Base-by-base conservation (phyloP, 495 filamentous ascomycete species). In the Daldinia decipiens region DNA sequence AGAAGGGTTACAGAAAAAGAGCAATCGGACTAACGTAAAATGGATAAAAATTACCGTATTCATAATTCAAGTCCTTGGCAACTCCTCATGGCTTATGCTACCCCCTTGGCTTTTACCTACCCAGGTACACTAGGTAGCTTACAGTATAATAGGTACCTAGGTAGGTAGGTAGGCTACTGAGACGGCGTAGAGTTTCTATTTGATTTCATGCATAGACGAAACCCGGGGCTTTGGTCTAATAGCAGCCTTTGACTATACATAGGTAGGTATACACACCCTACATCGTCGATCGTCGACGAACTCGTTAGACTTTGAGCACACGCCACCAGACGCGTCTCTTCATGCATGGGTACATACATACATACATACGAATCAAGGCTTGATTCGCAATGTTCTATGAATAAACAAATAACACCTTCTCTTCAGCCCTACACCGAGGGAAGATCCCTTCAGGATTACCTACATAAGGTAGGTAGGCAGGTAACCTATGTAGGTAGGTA, bases 71-170 rank as follows among this genome's bases (percentile, higher is more conserved):
- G 7, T 19, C 8, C 43, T 47, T 47, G 58, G 62, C 52, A 15
- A 62, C 13, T 62, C 51, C 36, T 58, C 15, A 26, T 62, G 63
- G 68, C 52, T 67, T 52, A 59, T 71, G 58, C 59, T 39, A 72
- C 64, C 70, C 32, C 32, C 32, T 34, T 34, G 32, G 9, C 32
- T 34, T 34, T 34, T 32, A 29, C 27, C 6, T 7, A 24, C 21
- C 21, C 21, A 24, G 21, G 21, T 24, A 24, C 21, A 24, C 1
- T 24, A 24, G 1, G 1, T 32, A 57, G 55, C 38, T 29, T 54
- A 13, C 1, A 26, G 13, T 13, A 43, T 45, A 24, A 43, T 45
- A 24, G 21, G 21, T 24, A 24, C 21, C 21, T 24, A 24, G n/a
- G n/a, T n/a, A n/a, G n/a, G n/a, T n/a, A n/a, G n/a, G n/a, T n/a